Percentiles rank a stretch among this genome's conserved stretches.
phyloP scores from a whole-genome alignment of 495 filamentous ascomycete species.

The Clavariopsis aquatica region DNA sequence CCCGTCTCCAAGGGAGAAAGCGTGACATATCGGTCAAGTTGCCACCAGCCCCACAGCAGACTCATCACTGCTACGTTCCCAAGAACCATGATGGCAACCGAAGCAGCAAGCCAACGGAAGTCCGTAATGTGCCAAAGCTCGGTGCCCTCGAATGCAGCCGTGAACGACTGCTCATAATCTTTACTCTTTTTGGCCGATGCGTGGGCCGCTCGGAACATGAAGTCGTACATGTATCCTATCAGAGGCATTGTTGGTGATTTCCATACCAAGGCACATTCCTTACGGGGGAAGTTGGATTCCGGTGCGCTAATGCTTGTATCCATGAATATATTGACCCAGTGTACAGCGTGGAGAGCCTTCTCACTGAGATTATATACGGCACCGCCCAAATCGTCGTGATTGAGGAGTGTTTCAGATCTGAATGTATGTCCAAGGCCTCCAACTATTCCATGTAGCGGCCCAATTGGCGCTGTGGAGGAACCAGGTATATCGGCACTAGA shows the following conservation, averaged over 20 bases:
- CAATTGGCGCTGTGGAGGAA: not conserved
- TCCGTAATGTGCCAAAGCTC: slow-evolving; percentile 22
- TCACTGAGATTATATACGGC: not conserved
- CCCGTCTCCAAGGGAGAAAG: slow-evolving; percentile 32
- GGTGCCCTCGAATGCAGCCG: not conserved
- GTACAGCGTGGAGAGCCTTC: not conserved
- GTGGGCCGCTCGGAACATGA: slow-evolving; percentile 24
- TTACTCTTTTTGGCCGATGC: not conserved
- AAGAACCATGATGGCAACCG: slow-evolving; percentile 23
- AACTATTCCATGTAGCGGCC: slow-evolving; percentile 8
- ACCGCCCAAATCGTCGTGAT: not conserved
- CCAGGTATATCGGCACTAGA: slow-evolving; percentile 10
- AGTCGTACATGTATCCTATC: slow-evolving; percentile 9
- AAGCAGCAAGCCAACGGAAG: slow-evolving; percentile 23
- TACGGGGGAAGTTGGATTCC: not conserved
- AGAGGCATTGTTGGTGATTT: slow-evolving; percentile 7
- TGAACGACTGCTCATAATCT: slow-evolving; percentile 17
- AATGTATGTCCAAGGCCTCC: not conserved
- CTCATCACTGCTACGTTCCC: slow-evolving; percentile 16
- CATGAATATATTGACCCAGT: not conserved
- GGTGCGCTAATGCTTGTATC: not conserved
- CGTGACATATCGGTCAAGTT: slow-evolving; percentile 24
- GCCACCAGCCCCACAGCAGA: slow-evolving; percentile 32
- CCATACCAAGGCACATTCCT: slow-evolving; percentile 11
- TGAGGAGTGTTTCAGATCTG: not conserved